Conservation (phyloP, 345 rosid species). For the Psidium friedrichsthalianum region DNA sequence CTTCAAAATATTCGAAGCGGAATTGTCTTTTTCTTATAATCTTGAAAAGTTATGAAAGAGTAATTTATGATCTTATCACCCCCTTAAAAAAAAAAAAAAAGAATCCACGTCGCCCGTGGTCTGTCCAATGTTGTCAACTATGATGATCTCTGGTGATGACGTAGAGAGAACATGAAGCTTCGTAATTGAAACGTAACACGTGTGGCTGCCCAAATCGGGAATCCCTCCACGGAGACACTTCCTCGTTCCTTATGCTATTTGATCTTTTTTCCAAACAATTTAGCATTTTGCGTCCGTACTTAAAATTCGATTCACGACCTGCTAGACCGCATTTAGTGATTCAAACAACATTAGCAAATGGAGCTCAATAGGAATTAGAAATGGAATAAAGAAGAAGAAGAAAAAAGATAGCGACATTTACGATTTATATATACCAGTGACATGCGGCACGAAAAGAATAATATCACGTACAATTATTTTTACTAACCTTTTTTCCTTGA, state of each 20-base stretch:
- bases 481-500: neutral
- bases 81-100: no score
- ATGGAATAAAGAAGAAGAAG: neutral
- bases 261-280: neutral
- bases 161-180: neutral
- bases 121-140: no score
- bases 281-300: neutral
- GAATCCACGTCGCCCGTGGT: no score
- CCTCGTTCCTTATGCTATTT: neutral
- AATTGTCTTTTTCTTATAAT: no score
- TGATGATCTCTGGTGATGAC: neutral
- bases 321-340: neutral
- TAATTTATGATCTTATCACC: no score
- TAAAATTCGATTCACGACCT: neutral
- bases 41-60: no score
- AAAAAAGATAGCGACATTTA: neutral
- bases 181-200: neutral
- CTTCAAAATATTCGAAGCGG: no score
- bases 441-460: neutral
- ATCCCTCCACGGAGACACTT: neutral
- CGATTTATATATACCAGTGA: neutral
- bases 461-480: neutral
- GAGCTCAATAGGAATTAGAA: neutral
- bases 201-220: neutral
- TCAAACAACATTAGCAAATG: neutral